Evolutionary conservation across 2,329 filamentous ascomycete species (phyloP), one percentile per base, ranked within the genome.

Genomic region (Pezicula radicicola): DNA sequence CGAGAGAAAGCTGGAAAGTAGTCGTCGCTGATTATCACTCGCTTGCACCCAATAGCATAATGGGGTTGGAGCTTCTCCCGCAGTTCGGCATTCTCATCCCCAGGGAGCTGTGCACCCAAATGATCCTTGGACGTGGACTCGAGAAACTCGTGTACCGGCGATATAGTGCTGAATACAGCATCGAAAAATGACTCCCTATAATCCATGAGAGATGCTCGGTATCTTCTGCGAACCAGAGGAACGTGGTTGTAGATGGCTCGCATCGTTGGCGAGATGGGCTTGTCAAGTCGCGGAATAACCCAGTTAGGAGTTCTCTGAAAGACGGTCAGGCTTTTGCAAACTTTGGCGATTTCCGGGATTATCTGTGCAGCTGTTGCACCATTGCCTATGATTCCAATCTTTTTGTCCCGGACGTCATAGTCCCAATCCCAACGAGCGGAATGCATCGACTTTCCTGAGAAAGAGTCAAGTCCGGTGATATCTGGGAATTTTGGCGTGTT

Each of bases 251-350:
- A 60, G 6, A 57, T 42, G 4, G 52, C 48, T 46, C 54, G 53
- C 13, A 51, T 52, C n/a, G 46, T 27, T 16, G 55, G 50, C 2
- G 75, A 70, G 3, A 83, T 72, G 0, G 71, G 65, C 2, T 63
- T 67, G 51, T 84, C 80, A 3, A 67, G 54, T 15, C 81, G 76
- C 3, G 80, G 79, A 2, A 80, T 71, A 6, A 84, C 64, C 79
- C 80, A 84, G 58, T 83, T 83, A 0, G 81, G 78, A 0, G 78
- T 79, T 15, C 81, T 70, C 60, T 84, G 80, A 62, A 79, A 83
- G 13, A 84, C 67, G 0, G 75, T 77, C 15, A 84, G 63, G 12
- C 73, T 68, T 2, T 73, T 69, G 9, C 75, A 76, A 3, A 73
- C 68, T 41, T 77, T 77, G 2, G 75, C 74, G 33, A 83, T 70